Evolutionary conservation across 805 yeast genomes (phyloP).

Genomic region (Yamadazyma phyllophila): DNA sequence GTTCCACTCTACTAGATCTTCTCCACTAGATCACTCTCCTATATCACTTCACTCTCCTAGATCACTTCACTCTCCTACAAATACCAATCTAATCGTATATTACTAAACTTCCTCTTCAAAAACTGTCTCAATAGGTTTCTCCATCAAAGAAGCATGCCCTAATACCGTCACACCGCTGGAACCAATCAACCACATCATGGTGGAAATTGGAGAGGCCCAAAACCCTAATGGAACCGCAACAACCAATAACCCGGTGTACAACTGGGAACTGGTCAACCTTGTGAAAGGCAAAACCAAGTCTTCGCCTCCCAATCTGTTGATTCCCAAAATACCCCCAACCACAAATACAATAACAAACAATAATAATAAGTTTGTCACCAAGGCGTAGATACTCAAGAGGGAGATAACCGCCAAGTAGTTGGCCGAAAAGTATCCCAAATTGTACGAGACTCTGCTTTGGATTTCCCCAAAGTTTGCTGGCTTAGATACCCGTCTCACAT

Average conservation of each 20-base stretch:
- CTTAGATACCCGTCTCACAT: slow-evolving; percentile 81
- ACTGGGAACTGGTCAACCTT: slow-evolving; percentile 68
- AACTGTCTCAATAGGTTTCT: slow-evolving; percentile 92
- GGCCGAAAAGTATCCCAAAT: slow-evolving; percentile 81
- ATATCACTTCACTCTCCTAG: no score
- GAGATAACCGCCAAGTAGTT: slow-evolving; percentile 78
- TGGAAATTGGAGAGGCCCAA: slow-evolving; percentile 84
- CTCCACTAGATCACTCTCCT: no score
- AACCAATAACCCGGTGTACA: slow-evolving; percentile 78
- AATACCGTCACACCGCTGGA: slow-evolving; percentile 76
- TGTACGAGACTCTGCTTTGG: slow-evolving; percentile 85
- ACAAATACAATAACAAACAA: slow-evolving; percentile 78
- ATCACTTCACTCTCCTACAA: no score
- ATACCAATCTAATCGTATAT: not conserved
- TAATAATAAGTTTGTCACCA: slow-evolving; percentile 80
- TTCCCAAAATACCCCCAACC: slow-evolving; percentile 72
- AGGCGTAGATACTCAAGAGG: slow-evolving; percentile 75
- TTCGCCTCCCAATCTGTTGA: slow-evolving; percentile 74
- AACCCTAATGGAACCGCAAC: slow-evolving; percentile 80
- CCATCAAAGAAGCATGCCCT: slow-evolving; percentile 87
- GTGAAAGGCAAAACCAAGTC: slow-evolving; percentile 78
- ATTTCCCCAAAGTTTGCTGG: slow-evolving; percentile 87
- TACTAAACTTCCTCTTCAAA: slow-evolving; percentile 74
- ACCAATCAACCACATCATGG: slow-evolving; percentile 89
- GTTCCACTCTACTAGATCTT: no score